These are phyloP conservation scores for Alopecurus myosuroides DNA, from an alignment of 176 grass and related monocot genomes.

Conservation along the genomic window DNA sequence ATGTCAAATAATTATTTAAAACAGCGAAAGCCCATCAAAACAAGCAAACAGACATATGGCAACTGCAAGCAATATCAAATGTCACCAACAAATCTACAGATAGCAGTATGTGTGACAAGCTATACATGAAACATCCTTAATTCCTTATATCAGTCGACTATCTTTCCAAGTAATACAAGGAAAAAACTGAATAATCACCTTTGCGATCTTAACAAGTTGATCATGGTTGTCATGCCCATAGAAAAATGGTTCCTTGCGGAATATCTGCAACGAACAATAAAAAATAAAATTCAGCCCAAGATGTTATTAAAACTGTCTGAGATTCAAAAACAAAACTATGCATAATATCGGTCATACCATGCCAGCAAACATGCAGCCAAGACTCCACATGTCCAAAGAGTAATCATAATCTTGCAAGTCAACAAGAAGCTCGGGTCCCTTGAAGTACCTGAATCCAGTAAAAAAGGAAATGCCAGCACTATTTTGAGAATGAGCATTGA, in stretches of 20 bases:
- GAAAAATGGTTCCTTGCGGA: conserved; percentile 81
- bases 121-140: too few species aligned
- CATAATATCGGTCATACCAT: conserved; percentile 44
- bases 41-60: not conserved
- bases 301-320: not conserved
- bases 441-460: conserved; percentile 64
- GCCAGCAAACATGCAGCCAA: conserved; percentile 92
- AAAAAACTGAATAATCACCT: conserved; percentile 36
- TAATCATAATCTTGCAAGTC: conserved; percentile 89
- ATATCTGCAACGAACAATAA: conserved; percentile 48
- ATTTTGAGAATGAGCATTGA: not conserved
- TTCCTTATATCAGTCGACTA: not conserved
- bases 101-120: not conserved
- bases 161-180: not conserved
- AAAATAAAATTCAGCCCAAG: not conserved
- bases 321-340: not conserved
- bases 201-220: conserved; percentile 80
- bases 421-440: conserved; percentile 84
- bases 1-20: not conserved
- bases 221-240: conserved; percentile 82
- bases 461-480: not conserved
- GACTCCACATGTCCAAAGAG: conserved; percentile 91
- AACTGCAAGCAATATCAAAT: not conserved
- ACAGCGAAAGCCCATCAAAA: not conserved
- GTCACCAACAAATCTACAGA: not conserved